Evolutionary conservation across 1,284 basidiomycete species (phyloP).

Genomic region (Meripilus lineatus): DNA sequence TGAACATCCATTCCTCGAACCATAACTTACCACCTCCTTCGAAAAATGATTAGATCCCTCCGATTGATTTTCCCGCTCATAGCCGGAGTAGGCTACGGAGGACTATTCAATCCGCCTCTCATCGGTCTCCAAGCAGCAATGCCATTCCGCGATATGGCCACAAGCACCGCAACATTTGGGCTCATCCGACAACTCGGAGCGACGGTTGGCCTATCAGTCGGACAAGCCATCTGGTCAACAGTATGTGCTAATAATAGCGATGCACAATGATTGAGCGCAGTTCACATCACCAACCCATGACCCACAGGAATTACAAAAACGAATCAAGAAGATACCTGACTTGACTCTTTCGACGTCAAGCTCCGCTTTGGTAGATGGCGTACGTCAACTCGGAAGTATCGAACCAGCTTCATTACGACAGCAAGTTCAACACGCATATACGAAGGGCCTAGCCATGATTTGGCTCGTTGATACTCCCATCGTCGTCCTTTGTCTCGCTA

Average conservation of each 20-base stretch:
- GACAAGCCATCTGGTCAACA: slow-evolving; percentile 59
- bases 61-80: slow-evolving; percentile 56
- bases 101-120: slow-evolving; percentile 58
- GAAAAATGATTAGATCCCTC: slow-evolving; percentile 34
- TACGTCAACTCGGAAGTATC: slow-evolving; percentile 41
- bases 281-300: too few relatives aligned
- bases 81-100: slow-evolving; percentile 52
- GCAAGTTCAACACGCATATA: slow-evolving; percentile 60
- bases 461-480: slow-evolving; percentile 66
- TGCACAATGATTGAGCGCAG: too few relatives aligned
- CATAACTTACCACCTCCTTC: not conserved
- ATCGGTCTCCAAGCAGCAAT: slow-evolving; percentile 71
- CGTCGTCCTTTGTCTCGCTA: slow-evolving; percentile 43
- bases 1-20: slow-evolving; percentile 15
- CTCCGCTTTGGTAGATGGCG: slow-evolving; percentile 45
- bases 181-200: slow-evolving; percentile 37
- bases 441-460: slow-evolving; percentile 56
- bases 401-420: slow-evolving; percentile 26
- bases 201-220: slow-evolving; percentile 64
- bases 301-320: slow-evolving; percentile 40
- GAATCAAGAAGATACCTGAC: slow-evolving; percentile 40
- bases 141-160: slow-evolving; percentile 77
- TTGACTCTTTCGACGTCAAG: slow-evolving; percentile 41
- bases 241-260: slow-evolving; percentile 28
- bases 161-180: slow-evolving; percentile 58